Base-by-base conservation (phyloP, 345 rosid genomes). In the Brassica rapa region DNA sequence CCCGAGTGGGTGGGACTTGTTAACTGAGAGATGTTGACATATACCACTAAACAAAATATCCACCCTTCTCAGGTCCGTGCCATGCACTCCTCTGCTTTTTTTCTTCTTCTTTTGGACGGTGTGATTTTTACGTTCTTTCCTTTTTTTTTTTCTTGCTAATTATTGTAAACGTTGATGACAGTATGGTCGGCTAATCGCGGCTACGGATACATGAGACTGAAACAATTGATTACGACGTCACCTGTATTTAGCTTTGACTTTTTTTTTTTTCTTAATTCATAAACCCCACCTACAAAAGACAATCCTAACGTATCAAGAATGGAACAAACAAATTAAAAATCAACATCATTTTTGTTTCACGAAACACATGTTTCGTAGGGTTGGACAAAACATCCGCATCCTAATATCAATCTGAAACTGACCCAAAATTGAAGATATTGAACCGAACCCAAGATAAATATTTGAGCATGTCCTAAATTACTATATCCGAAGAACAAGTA, bases 101-200 rank as follows among this genome's bases (percentile, higher is more conserved):
- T 41, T 33, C 6, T 69, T 23, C 62, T 35, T 69, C 8, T 69
- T 70, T 71, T 77, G 76, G 81, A 71, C 76, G 76, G 81, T 70
- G 76, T 37, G 27, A 41, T 41, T 41, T 41, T 41, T 41, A 71
- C 66, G 39, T 71, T 63, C 66, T 64, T 16, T 65, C 37, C 1
- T 56, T 7, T 15, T 55, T 0, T 2, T 56, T 7, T 15, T 55
- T 0, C 21, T 24, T 35, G 6, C 11, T 61, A 16, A 68, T 68
- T 70, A 62, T 53, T 70, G 19, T 39, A 43, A 35, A 29, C 29
- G 8, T 16, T 63, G 39, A 21, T 53, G 81, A 70, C 41, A 55
- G 3, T 35, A 70, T 71, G 81, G 81, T 77, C 76, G 81, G 81
- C 57, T 63, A 77, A 63, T 62, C 57, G 80, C 80, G 80, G 81